Evolutionary conservation across 2,329 filamentous ascomycete genomes (phyloP), one percentile per base, ranked within the genome.

Genomic region (Aspergillus niger): DNA sequence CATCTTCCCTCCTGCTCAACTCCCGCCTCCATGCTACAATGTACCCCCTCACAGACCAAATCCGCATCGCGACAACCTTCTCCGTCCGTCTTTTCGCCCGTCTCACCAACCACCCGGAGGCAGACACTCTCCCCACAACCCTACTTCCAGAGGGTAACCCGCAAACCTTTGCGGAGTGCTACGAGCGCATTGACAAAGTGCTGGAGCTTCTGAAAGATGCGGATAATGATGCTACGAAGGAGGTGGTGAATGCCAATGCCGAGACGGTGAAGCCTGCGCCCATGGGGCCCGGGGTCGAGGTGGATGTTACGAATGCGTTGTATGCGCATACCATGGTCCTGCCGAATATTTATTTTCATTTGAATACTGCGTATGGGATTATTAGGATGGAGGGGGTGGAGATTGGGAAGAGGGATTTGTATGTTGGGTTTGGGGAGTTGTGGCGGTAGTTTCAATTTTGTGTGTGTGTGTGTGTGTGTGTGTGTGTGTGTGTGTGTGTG

Each of bases 21-120:
- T 61, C 69, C 56, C 65, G 69, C 20, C 52, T 71, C 0, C 54
- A 62, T 51, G 53, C 59, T 1, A 63, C 67, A 60, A 71, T 71
- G 68, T 63, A 68, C 47, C 66, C 69, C 3, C 43, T 71, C 15
- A n/a, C 61, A 48, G 61, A 65, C 59, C 62, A 71, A 56, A 57
- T 74, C 49, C 69, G 68, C 50, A 24, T 73, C n/a, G 59, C 64
- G 3, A 66, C 69, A 22, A 68, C 72, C 50, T 69, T 60, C 59
- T 61, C 64, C 1, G 70, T 67, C 57, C 65, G 68, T 32, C 39
- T 72, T 1, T 62, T 57, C 41, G 72, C 72, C 13, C 58, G 66
- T 39, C 59, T 73, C 15, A 71, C 68, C 15, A 66, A 55, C 47
- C 70, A 71, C 6, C 59, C 69, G 0, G 55, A 64, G 6, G 62